These are phyloP conservation scores for Pythium myriotylum DNA, from an alignment of 352 stramenopile genomes.

Conservation along the genomic window DNA sequence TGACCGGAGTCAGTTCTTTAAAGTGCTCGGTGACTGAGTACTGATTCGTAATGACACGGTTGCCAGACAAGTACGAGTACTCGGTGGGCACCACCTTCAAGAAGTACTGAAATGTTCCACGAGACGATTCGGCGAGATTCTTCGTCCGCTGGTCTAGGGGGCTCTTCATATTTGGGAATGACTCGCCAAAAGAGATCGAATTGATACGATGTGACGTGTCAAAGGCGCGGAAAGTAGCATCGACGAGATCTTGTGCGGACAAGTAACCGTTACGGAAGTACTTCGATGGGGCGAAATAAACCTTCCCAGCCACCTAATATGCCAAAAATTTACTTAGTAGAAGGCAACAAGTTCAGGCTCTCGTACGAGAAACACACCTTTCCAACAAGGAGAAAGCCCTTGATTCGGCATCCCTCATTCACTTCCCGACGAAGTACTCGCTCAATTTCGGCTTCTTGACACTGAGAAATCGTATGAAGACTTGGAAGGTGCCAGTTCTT, in stretches of 20 bases:
- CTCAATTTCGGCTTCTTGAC: constrained; percentile 78
- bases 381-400: constrained; percentile 67
- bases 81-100: constrained; percentile 95
- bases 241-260: constrained; percentile 28
- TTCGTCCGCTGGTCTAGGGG: constrained; percentile 73
- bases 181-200: constrained; percentile 70
- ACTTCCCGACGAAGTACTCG: constrained; percentile 74
- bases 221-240: constrained; percentile 33
- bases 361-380: constrained; percentile 44
- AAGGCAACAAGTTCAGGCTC: not conserved
- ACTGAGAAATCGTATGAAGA: constrained; percentile 76
- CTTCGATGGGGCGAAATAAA: constrained; percentile 86
- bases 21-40: constrained; percentile 99
- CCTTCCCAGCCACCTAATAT: constrained; percentile 63
- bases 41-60: constrained; percentile 94
- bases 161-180: constrained; percentile 86
- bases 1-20: constrained; percentile 83
- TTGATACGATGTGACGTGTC: constrained; percentile 44
- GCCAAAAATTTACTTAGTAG: not conserved
- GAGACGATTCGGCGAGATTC: constrained; percentile 45
- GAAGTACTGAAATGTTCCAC: constrained; percentile 86
- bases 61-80: constrained; percentile 91
- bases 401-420: constrained; percentile 79
- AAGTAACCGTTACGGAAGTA: constrained; percentile 81
- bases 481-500: constrained; percentile 83